Evolutionary conservation across 495 filamentous ascomycete species (phyloP), one percentile per base, ranked within the genome.

Genomic region (Poronia punctata): DNA sequence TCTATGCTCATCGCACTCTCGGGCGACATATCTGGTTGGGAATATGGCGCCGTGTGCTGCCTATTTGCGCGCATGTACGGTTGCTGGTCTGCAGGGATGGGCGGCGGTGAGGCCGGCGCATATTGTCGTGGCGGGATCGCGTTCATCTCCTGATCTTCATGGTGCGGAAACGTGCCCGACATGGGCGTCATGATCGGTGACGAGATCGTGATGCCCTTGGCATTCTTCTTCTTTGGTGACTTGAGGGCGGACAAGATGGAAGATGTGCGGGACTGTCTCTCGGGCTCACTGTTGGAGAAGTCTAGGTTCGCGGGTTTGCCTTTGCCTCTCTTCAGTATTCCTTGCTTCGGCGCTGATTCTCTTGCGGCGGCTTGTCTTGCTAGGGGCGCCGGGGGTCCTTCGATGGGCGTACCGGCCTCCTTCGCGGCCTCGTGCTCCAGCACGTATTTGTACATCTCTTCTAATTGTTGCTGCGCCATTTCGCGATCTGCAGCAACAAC

Each of bases 401-500:
- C 48, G 41, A 67, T 20, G 29, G 54, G 36, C 39, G 59, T 37
- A 19, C 65, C 58, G 41, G 64, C 63, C 37, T 76, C 66, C 62
- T 84, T 83, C 34, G 77, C 76, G 25, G 78, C 80, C 61, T 93
- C 86, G 36, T 90, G 83, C 62, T 85, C 86, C 84, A 94, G 83
- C 45, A 95, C 88, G 30, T 88, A 82, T 35, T 79, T 85, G 57
- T 96, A 96, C 51, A 96, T 78, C 59, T 85, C 80, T 56, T 92
- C 87, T 65, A 96, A 79, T 56, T 94, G 81, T 43, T 76, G 69
- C 56, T 89, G 80, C 54, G 82, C 77, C 59, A 78, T 74, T 46
- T 71, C 75, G 46, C 74, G 76, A 64, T 95, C 86, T 43, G 71
- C 68, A 24, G 80, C 74, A 19, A 95, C 73, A 20, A 93, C 75